Conservation (phyloP, 805 yeast genomes). For the Hanseniaspora lachancei region DNA sequence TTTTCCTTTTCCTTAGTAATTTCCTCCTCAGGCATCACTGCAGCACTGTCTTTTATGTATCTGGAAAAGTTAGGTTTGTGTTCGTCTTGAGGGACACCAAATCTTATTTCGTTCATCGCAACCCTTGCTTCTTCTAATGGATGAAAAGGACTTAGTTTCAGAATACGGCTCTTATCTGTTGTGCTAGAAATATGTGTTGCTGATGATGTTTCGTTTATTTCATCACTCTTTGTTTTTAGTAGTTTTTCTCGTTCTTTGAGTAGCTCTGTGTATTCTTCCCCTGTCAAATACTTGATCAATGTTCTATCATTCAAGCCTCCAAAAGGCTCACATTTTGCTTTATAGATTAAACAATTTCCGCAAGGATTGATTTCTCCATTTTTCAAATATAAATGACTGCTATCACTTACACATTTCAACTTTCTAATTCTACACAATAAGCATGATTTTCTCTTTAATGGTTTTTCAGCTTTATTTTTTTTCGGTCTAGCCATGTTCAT, state of each 20-base stretch:
- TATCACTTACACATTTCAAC: slow-evolving; percentile 3
- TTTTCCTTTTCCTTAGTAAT: neutral
- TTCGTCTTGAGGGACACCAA: neutral
- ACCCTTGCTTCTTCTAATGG: no score
- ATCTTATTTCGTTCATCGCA: no score
- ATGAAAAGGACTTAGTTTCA: no score
- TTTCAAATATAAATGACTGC: neutral
- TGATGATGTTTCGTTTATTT: no score
- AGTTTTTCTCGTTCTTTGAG: neutral
- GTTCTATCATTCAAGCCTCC: neutral
- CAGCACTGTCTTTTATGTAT: neutral
- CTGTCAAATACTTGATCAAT: neutral
- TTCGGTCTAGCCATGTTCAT: neutral
- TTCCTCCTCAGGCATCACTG: neutral
- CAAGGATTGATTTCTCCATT: slow-evolving; percentile 6
- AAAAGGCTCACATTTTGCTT: slow-evolving; percentile 1
- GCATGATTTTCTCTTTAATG: slow-evolving; percentile 1
- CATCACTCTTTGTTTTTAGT: neutral
- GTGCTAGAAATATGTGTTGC: no score
- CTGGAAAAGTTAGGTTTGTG: neutral
- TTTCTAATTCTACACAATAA: slow-evolving; percentile 11
- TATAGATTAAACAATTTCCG: slow-evolving; percentile 11
- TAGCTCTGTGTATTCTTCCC: neutral
- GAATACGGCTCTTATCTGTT: no score
- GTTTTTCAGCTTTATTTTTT: neutral